Percentiles rank a stretch among this genome's conserved stretches.
phyloP scores from a whole-genome alignment of 352 stramenopile genomes.

The Aphanomyces euteiches region DNA sequence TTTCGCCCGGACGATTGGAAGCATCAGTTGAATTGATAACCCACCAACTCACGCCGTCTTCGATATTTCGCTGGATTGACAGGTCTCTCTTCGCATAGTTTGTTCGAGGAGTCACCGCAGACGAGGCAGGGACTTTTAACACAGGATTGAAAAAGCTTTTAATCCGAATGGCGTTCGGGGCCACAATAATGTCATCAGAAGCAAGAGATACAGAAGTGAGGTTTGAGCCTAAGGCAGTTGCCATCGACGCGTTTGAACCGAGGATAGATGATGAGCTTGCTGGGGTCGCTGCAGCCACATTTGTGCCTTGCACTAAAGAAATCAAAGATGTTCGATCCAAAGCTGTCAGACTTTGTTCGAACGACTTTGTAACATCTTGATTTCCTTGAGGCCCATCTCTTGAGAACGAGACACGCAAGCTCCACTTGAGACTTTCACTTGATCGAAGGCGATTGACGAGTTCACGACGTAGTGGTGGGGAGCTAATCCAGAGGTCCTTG shows the following conservation, averaged over 20 bases:
- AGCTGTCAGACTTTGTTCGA: slow-evolving; percentile 47
- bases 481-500: slow-evolving; percentile 60
- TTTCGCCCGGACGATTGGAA: not conserved
- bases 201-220: not conserved
- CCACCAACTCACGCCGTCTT: slow-evolving; percentile 30
- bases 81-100: slow-evolving; percentile 17
- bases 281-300: not conserved
- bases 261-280: not conserved
- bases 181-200: slow-evolving; percentile 9
- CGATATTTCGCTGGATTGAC: slow-evolving; percentile 5
- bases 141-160: slow-evolving; percentile 21
- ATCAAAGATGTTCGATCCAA: slow-evolving; percentile 60
- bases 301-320: slow-evolving; percentile 36
- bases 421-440: slow-evolving; percentile 64
- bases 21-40: slow-evolving; percentile 13
- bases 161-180: not conserved
- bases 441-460: slow-evolving; percentile 70
- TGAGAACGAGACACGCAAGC: slow-evolving; percentile 62
- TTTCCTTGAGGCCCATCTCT: slow-evolving; percentile 59
- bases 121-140: slow-evolving; percentile 14
- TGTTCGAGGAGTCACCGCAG: not conserved
- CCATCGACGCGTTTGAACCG: not conserved
- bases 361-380: slow-evolving; percentile 50
- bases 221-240: not conserved
- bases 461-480: slow-evolving; percentile 61